phyloP scores from a whole-genome alignment of 805 yeast genomes.

The Candida corydali region DNA sequence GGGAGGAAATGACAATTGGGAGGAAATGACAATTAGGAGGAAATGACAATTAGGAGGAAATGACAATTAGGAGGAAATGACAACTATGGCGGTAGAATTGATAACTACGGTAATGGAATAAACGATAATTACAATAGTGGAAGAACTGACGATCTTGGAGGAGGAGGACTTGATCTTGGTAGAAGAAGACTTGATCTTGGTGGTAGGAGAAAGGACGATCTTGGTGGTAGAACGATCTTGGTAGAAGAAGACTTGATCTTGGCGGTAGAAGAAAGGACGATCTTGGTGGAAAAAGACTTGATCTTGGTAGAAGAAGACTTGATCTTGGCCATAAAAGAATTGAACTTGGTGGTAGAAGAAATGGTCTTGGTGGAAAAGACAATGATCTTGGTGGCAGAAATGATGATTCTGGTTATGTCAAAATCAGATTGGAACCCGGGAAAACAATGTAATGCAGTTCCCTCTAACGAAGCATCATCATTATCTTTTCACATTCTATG shows the following conservation, averaged over 20 bases:
- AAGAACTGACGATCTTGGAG: constrained; percentile 8
- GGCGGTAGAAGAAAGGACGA: constrained; percentile 7
- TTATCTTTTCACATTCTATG: too few species aligned
- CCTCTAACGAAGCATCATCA: too few species aligned
- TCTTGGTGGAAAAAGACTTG: constrained; percentile 9
- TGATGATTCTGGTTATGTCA: constrained; percentile 5
- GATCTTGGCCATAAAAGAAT: constrained; percentile 7
- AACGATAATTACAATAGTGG: constrained; percentile 2
- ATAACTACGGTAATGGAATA: constrained; percentile 8
- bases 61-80: constrained; percentile 8
- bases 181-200: constrained; percentile 8
- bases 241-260: constrained; percentile 5
- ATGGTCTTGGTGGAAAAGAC: constrained; percentile 6
- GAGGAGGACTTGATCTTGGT: too few species aligned
- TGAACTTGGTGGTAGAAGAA: constrained; percentile 4
- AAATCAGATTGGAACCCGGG: too few species aligned
- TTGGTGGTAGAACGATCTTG: constrained; percentile 2
- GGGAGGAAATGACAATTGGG: too few species aligned
- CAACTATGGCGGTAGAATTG: constrained; percentile 8
- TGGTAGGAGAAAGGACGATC: constrained; percentile 7
- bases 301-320: constrained; percentile 9
- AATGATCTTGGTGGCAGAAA: constrained; percentile 8
- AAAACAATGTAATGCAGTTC: too few species aligned
- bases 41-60: too few species aligned
- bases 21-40: background rate